phyloP scores from a whole-genome alignment of 495 filamentous ascomycete genomes.

The Friedmanniomyces simplex region DNA sequence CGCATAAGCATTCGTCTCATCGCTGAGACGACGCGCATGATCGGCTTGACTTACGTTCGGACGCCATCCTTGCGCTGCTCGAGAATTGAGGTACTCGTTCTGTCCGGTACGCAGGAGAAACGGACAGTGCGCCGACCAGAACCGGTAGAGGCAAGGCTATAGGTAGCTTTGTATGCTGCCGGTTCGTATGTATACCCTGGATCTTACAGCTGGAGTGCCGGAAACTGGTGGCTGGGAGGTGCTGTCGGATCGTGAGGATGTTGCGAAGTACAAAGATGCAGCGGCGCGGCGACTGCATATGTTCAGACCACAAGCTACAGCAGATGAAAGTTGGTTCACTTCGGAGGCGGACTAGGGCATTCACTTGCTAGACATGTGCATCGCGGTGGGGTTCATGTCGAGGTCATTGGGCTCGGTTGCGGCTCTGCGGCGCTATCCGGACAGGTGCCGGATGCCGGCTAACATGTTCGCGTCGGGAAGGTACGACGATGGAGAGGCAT shows the following conservation, averaged over 20 bases:
- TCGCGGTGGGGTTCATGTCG: neutral
- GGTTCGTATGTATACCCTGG: neutral
- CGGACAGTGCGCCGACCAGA: neutral
- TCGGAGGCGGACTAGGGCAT: neutral
- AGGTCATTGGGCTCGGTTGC: neutral
- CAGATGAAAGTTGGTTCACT: neutral
- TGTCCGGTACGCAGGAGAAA: neutral
- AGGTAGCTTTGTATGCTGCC: too few species aligned
- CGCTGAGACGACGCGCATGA: neutral
- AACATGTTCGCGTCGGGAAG: too few species aligned
- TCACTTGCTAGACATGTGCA: neutral
- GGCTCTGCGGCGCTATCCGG: neutral
- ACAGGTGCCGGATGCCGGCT: neutral
- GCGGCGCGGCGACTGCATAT: neutral
- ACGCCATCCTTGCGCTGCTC: neutral
- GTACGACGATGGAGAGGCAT: too few species aligned
- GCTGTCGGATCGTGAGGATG: too few species aligned
- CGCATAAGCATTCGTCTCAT: neutral
- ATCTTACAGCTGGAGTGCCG: neutral
- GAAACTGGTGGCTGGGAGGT: too few species aligned
- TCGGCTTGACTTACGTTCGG: slow-evolving; percentile 8
- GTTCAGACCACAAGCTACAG: neutral
- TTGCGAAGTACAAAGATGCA: too few species aligned
- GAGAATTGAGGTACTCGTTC: neutral
- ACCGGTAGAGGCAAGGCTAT: too few species aligned